Evolutionary conservation across 2,329 filamentous ascomycete species (phyloP), one percentile per base, ranked within the genome.

Genomic region (Nigrospora osmanthi): DNA sequence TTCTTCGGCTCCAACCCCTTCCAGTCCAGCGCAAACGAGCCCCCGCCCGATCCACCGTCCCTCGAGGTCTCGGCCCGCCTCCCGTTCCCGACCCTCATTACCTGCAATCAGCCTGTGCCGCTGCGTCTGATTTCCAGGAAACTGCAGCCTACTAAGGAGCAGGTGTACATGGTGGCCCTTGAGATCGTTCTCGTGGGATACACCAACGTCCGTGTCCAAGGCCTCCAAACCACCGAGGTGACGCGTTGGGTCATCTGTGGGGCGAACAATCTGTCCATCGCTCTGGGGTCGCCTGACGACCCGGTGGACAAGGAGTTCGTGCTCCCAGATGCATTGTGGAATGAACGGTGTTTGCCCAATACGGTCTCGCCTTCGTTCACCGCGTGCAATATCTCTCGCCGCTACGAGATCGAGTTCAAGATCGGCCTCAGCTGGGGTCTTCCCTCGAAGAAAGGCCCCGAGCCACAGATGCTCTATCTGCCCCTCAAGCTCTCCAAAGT

Each of bases 291-390:
- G 49, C 54, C 83, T 70, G 56, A 66, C 10, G 74, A 75, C 44
- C 63, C 81, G 4, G 69, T 80, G 7, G 80, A 81, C 38, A 78
- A 78, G 11, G 87, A 95, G 56, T 70, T 83, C 46, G 72, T 77
- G n/a, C 61, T 94, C 19, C 84, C 89, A 45, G 69, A 80, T 40
- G 73, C 72, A 2, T 60, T 91, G 35, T 98, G 93, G 93, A 78
- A 78, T 50, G 71, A 72, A 35, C 72, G 79, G 41, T 71, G 81
- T 1, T 70, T 97, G 6, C 93, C 91, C 3, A 93, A 88, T 60
- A 91, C 87, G 0, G 81, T 98, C 11, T 83, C 89, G 11, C 93
- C 93, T 0, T 84, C 82, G 0, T 98, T 98, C 60, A 73, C 81
- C 40, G 88, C 89, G 1, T 98, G 93, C 66, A 97, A 97, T 62